Conservation (phyloP, 1,284 basidiomycete species). For the Athelia psychrophila region DNA sequence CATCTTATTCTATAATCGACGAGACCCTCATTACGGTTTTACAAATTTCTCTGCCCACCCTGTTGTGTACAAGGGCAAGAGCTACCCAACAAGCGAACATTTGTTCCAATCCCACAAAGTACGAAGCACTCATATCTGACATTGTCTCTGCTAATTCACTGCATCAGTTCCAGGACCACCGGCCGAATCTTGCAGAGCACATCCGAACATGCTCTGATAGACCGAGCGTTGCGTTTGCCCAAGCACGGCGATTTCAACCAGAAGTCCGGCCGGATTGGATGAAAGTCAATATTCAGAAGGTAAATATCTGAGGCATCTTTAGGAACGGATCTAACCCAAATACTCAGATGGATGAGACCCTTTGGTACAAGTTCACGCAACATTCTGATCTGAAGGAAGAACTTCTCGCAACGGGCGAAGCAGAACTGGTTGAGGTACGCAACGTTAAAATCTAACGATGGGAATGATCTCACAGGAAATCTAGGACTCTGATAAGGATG, state of each 20-base stretch:
- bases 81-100: slow-evolving; percentile 67
- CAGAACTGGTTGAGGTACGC: slow-evolving; percentile 58
- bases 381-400: slow-evolving; percentile 50
- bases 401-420: slow-evolving; percentile 56
- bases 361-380: slow-evolving; percentile 64
- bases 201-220: slow-evolving; percentile 57
- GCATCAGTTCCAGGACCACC: slow-evolving; percentile 50
- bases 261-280: slow-evolving; percentile 45
- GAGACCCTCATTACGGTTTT: slow-evolving; percentile 62
- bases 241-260: neutral
- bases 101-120: slow-evolving; percentile 70
- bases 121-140: neutral
- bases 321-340: neutral
- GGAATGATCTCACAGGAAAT: neutral
- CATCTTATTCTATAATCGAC: slow-evolving; percentile 59
- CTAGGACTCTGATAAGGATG: slow-evolving; percentile 63
- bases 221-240: slow-evolving; percentile 23
- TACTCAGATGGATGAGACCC: slow-evolving; percentile 54
- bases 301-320: slow-evolving; percentile 15
- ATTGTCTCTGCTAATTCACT: neutral
- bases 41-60: slow-evolving; percentile 67
- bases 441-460: neutral
- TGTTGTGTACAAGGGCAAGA: slow-evolving; percentile 51
- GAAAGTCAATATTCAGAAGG: slow-evolving; percentile 58
- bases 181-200: slow-evolving; percentile 59